These are phyloP conservation scores for Backusella morwellensis DNA, from an alignment of 192 early-diverging fungal species.

Conservation along the genomic window DNA sequence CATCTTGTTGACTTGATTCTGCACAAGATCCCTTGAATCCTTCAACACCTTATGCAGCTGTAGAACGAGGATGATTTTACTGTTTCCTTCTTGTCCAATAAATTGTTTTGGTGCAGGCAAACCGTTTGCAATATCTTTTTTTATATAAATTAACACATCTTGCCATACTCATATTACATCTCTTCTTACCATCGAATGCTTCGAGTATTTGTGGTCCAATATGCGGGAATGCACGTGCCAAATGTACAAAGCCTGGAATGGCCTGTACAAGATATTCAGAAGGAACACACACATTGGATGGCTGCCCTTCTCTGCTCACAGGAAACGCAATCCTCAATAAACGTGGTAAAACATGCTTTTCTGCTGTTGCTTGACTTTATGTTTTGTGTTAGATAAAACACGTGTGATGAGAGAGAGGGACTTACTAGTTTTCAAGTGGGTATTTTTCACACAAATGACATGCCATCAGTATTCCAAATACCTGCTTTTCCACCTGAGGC, in stretches of 20 bases:
- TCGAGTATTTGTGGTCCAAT: constrained; percentile 21
- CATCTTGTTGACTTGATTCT: constrained; percentile 14
- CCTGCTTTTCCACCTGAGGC: constrained; percentile 40
- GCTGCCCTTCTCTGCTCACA: neutral
- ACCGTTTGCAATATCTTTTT: constrained; percentile 20
- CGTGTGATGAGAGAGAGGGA: neutral
- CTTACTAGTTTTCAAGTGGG: constrained; percentile 52
- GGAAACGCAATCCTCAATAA: constrained; percentile 30
- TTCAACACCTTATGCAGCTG: constrained; percentile 24
- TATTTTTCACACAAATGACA: constrained; percentile 46
- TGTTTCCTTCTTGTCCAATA: constrained; percentile 27
- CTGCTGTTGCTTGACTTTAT: constrained; percentile 17
- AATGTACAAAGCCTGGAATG: constrained; percentile 18
- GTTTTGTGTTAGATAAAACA: neutral
- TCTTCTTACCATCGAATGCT: constrained; percentile 22
- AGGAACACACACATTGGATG: constrained; percentile 11
- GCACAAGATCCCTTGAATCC: constrained; percentile 16
- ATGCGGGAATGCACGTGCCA: constrained; percentile 34
- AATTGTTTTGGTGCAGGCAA: constrained; percentile 23
- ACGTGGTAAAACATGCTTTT: constrained; percentile 26
- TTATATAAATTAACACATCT: neutral
- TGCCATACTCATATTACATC: neutral
- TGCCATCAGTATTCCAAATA: constrained; percentile 50
- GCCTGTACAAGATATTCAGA: constrained; percentile 29
- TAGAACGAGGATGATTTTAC: constrained; percentile 17